Base-by-base conservation (phyloP, 345 rosid genomes). In the Populus alba region DNA sequence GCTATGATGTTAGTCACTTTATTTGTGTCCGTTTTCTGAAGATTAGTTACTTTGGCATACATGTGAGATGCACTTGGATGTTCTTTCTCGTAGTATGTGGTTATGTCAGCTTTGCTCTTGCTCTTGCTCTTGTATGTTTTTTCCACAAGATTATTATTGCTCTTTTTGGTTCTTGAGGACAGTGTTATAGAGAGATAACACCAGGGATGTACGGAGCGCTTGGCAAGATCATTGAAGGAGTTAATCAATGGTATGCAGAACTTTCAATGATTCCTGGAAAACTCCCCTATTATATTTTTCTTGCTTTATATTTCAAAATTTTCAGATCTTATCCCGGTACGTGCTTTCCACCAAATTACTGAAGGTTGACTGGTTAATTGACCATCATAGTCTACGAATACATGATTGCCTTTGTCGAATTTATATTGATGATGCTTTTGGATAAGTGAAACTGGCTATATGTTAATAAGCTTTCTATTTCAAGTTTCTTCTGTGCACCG, bases 221-320 rank as follows among this genome's bases (percentile, higher is more conserved):
- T 75, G 97, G 99, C 1, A 88, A 89, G 78, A 75, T 81, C 6
- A 87, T 95, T 93, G 97, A 88, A 88, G 98, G 97, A 79, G 83
- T 86, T 66, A 93, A 95, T 79, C 93, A 92, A 65, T 93, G 93
- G 98, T 95, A 89, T 74, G 81, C 61, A 22, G 37, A 53, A 73
- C 51, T 72, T 16, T 3, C 1, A 33, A 27, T 55, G 31, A 67
- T 73, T 72, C 47, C 47, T 22, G 17, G 41, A 53, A 45, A 55
- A 71, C 68, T 39, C 51, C 27, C 29, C 25, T 7, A n/a, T 75
- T 53, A 37, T 31, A 39, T 43, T 13, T 51, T 20, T 59, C 29
- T 23, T 47, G 47, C 33, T 31, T 20, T 37, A 27, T 8, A 70
- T 66, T 51, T 20, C 76, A 57, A 59, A 73, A 11, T 5, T 78